A percentile compares a stretch with the other conserved stretches of the same genome.
phyloP scores from a whole-genome alignment of 2,329 filamentous ascomycete species.

The Corniculantispora saksenae region DNA sequence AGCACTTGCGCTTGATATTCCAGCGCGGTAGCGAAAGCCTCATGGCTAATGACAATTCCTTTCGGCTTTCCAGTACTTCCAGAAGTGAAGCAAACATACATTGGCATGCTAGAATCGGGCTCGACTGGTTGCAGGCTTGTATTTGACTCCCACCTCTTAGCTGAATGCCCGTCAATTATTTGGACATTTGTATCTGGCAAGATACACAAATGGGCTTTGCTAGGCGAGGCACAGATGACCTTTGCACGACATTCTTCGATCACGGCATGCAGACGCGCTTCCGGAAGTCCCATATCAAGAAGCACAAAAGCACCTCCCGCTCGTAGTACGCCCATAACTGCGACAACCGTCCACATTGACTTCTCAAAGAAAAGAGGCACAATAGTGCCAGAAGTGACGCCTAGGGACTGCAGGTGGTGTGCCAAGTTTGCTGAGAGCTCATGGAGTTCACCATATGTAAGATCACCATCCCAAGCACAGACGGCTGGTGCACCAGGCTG shows the following conservation, averaged over 20 bases:
- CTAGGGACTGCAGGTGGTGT: background rate
- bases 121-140: too few species aligned
- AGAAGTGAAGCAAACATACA: constrained; percentile 39
- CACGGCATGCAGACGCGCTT: background rate
- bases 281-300: background rate
- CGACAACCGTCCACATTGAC: background rate
- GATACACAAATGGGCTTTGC: constrained; percentile 8
- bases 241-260: constrained; percentile 26
- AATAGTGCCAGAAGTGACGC: background rate
- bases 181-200: background rate
- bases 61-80: constrained; percentile 57
- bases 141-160: background rate
- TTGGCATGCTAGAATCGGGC: background rate
- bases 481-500: background rate
- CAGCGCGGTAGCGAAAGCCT: constrained; percentile 41
- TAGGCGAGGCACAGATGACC: constrained; percentile 32
- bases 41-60: constrained; percentile 48
- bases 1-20: constrained; percentile 35
- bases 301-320: background rate
- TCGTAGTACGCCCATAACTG: background rate
- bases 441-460: background rate
- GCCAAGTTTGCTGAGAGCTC: background rate
- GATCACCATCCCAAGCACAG: background rate
- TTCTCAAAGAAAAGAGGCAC: background rate
- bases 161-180: background rate